Evolutionary conservation across 768 basidiomycete species (phyloP).

Genomic region (Dendrothele bispora): DNA sequence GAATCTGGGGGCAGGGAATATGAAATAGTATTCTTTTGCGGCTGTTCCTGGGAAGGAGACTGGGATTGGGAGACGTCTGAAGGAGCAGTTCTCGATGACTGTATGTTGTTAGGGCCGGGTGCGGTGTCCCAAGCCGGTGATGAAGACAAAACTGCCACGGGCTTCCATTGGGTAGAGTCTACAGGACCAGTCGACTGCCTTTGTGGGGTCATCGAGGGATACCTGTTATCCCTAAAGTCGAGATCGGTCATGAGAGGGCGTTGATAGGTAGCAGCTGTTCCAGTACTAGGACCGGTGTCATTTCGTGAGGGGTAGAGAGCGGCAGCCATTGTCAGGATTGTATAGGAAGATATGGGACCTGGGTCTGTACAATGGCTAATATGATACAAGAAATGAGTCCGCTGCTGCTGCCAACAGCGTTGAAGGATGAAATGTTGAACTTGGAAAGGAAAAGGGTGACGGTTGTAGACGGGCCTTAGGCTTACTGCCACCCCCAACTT

Average conservation of each 20-base stretch:
- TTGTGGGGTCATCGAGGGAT: constrained; percentile 24
- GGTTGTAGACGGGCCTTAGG: no score
- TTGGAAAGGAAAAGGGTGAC: no score
- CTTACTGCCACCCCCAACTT: no score
- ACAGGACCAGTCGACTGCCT: no score
- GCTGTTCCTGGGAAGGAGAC: constrained; percentile 26
- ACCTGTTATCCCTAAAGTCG: constrained; percentile 65
- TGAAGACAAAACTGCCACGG: constrained; percentile 11
- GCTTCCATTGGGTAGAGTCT: constrained; percentile 6
- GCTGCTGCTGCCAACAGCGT: no score
- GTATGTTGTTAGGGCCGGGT: background rate
- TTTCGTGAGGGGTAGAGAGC: constrained; percentile 46
- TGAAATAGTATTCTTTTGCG: constrained; percentile 38
- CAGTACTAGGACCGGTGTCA: constrained; percentile 33
- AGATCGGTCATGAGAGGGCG: constrained; percentile 58
- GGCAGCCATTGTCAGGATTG: constrained; percentile 50
- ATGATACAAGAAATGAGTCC: no score
- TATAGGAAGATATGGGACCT: no score
- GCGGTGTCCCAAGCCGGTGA: background rate
- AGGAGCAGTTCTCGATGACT: constrained; percentile 8
- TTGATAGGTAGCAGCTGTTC: constrained; percentile 42
- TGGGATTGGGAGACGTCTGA: constrained; percentile 34
- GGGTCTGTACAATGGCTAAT: no score
- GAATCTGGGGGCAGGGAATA: constrained; percentile 45
- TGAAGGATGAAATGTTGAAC: no score